Percentiles rank a stretch among this genome's conserved stretches.
Evolutionary conservation across 768 basidiomycete species (phyloP).

Genomic region (Lactifluus piperatus): DNA sequence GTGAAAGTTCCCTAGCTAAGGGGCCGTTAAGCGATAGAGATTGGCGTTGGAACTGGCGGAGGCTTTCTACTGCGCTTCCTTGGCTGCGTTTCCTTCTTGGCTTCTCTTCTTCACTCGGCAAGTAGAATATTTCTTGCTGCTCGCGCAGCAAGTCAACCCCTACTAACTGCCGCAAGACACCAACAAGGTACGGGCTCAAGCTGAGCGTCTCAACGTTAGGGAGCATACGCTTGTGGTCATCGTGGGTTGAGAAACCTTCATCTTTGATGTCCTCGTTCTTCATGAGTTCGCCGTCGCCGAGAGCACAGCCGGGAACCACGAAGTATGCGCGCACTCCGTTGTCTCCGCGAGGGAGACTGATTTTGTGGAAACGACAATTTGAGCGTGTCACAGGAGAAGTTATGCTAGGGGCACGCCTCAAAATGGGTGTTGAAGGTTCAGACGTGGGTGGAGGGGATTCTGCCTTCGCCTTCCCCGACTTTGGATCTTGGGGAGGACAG

Average conservation of each 20-base stretch:
- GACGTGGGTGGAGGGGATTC: conserved; percentile 1
- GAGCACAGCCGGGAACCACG: conserved; percentile 60
- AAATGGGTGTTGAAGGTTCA: conserved; percentile 8
- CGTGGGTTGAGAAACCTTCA: conserved; percentile 45
- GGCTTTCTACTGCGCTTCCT: conserved; percentile 7
- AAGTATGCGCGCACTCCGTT: conserved; percentile 47
- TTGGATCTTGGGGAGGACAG: neutral
- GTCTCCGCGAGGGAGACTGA: conserved; percentile 51
- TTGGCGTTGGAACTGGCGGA: conserved; percentile 13
- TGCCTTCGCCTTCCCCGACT: conserved; percentile 11
- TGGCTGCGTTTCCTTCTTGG: conserved; percentile 16
- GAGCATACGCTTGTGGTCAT: conserved; percentile 41
- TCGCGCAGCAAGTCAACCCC: conserved; percentile 58
- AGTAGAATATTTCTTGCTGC: conserved; percentile 54
- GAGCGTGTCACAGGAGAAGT: conserved; percentile 56
- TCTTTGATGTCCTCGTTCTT: conserved; percentile 49
- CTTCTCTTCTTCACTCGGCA: conserved; percentile 42
- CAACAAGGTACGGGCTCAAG: conserved; percentile 45
- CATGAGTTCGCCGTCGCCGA: conserved; percentile 49
- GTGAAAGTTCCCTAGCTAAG: conserved; percentile 4
- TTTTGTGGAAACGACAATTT: conserved; percentile 60
- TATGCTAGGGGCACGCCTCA: conserved; percentile 9
- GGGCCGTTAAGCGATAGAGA: conserved; percentile 5
- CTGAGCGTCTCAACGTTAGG: conserved; percentile 41
- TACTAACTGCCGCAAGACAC: conserved; percentile 50